Base-by-base conservation (phyloP, 768 basidiomycete species). In the Psilocybe cubensis region DNA sequence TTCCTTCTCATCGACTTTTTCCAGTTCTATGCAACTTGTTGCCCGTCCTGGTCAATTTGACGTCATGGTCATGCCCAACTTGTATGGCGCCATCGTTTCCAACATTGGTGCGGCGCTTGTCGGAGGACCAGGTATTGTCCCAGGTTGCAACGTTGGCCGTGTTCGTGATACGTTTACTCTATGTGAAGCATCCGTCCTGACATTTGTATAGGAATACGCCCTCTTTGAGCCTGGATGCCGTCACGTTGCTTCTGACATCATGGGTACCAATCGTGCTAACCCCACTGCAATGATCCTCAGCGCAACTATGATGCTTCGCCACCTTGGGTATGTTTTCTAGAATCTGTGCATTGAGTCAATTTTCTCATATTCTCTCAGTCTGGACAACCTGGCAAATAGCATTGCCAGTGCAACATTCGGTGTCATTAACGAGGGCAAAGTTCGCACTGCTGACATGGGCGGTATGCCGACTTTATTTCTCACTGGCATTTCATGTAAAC, bases 71-170 rank as follows among this genome's bases (percentile, higher is more conserved):
- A 97, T 96, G 93, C 95, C 94, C 54, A 95, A 96, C 75, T 72
- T 92, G 73, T 98, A 98, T 76, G 96, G 96, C 57, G 96, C 94
- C 64, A 98, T 98, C 67, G 89, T 96, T 58, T 95, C 93, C 63
- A 98, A 99, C 81, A 98, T 99, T 61, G 96, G 97, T 66, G 95
- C 97, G 58, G 97, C 96, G 20, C 89, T 99, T 20, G 96, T 99
- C 38, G 97, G 97, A 69, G 97, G 97, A 38, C 97, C 96, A 35
- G 97, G 97, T 69, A 87, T 98, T 65, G 96, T 98, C 21, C 96
- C 97, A 8, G 97, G 97, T 17, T 96, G 95, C 79, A 98, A 98
- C 74, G 90, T 99, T 66, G 97, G 97, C 67, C 84, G 93, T 54
- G 93, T 94, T 65, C 63, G 78, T 69, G 17, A 27, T 47, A 25